Conservation (phyloP, 2,329 filamentous ascomycete genomes). For the Ceratocystiopsis sp. region DNA sequence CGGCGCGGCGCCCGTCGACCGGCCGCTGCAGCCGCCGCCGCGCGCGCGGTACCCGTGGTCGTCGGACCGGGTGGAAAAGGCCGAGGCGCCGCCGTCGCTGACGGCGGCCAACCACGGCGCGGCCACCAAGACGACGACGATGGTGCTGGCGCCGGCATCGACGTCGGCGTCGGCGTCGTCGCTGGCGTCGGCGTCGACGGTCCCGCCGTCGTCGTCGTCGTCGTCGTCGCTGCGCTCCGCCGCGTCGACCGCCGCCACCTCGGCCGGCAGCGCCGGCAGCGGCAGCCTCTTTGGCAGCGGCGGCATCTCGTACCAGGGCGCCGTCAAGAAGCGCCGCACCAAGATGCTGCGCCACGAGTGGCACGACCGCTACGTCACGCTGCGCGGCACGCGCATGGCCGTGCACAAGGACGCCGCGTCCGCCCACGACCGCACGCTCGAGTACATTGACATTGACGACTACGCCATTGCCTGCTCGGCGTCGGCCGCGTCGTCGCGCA, state of each 20-base stretch:
- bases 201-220: slow-evolving; percentile 4
- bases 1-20: slow-evolving; percentile 9
- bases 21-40: slow-evolving; percentile 33
- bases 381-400: slow-evolving; percentile 56
- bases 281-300: slow-evolving; percentile 14
- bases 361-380: slow-evolving; percentile 80
- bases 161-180: not conserved
- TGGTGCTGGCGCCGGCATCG: slow-evolving; percentile 1
- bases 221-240: slow-evolving; percentile 9
- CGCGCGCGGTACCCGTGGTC: slow-evolving; percentile 40
- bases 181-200: not conserved
- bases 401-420: slow-evolving; percentile 51
- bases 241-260: slow-evolving; percentile 10
- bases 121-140: not conserved
- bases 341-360: slow-evolving; percentile 82
- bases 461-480: slow-evolving; percentile 76
- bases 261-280: not conserved
- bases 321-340: slow-evolving; percentile 88
- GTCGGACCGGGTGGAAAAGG: slow-evolving; percentile 28
- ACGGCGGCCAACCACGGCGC: not conserved
- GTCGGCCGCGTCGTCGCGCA: slow-evolving; percentile 55
- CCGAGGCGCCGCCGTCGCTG: slow-evolving; percentile 19
- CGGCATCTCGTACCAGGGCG: slow-evolving; percentile 58
- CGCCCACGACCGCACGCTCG: slow-evolving; percentile 38
- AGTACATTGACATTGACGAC: slow-evolving; percentile 76